Base-by-base conservation (phyloP, 1,139 yeast genomes). In the Groenewaldozyma sp. region DNA sequence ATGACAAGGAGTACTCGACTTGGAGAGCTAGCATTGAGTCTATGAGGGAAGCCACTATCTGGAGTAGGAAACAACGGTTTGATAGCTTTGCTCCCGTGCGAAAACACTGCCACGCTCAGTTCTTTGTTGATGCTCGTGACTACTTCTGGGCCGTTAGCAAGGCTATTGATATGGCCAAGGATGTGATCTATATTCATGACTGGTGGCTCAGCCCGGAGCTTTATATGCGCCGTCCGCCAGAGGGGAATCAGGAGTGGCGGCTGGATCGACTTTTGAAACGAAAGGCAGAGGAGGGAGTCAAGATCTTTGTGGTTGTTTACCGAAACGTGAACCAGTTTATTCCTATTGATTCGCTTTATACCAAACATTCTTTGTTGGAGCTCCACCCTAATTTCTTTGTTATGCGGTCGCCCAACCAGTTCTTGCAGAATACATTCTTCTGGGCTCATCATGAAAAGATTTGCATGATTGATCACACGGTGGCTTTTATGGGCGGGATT, bases 371-470 rank as follows among this genome's bases (percentile, higher is more conserved):
- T 0, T 69, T 93, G 54, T 68, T 93, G 40, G 88, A 83, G 40
- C 66, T 93, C 40, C 87, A 88, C 58, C 82, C 78, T 22, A 93
- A 93, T 54, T 77, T 93, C 42, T 91, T 83, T 61, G 88, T 91
- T 16, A 75, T 91, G 49, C 74, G 99, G 51, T 88, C 97, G 1
- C 99, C 99, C 3, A 88, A 91, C 51, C 99, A 93, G 59, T 74
- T 93, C 57, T 67, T 86, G 40, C 97, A 91, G 58, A 87, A 88
- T 54, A 87, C 95, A 0, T 84, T 78, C 54, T 93, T 93, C 59
- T 93, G 98, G 98, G 98, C 99, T 0, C 99, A 93, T 65, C 99
- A 93, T 62, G 99, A 93, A 58, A 93, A 93, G 56, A 63, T 93
- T 42, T 78, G 93, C 50, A 73, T 91, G 33, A 67, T 93, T 42